A percentile compares a stretch with the other conserved stretches of the same genome.
These are phyloP conservation scores for Linaria vulgaris DNA, from an alignment of 257 asterid genomes.

Conservation along the genomic window DNA sequence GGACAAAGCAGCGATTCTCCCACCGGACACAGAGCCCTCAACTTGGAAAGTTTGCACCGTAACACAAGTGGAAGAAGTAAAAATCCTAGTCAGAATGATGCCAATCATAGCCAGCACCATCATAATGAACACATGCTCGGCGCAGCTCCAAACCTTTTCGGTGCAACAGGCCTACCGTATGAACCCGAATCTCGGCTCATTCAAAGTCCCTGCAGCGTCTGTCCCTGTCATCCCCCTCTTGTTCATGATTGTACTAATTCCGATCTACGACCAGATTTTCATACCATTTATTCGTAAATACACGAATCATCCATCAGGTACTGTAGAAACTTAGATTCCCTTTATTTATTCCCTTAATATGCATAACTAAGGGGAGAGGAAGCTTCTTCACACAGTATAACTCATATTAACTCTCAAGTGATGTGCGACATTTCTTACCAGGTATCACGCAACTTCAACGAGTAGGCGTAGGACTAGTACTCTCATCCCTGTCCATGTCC, in stretches of 20 bases:
- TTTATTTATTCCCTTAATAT: too few relatives aligned
- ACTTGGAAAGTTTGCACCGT: slow-evolving; percentile 62
- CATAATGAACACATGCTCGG: slow-evolving; percentile 69
- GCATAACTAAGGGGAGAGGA: too few relatives aligned
- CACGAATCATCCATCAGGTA: slow-evolving; percentile 55
- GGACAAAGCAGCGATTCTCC: slow-evolving; percentile 68
- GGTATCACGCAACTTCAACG: slow-evolving; percentile 72
- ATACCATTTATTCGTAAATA: slow-evolving; percentile 53
- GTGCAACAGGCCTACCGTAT: slow-evolving; percentile 58
- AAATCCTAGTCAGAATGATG: slow-evolving; percentile 55
- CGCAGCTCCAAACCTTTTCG: slow-evolving; percentile 81
- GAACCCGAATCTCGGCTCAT: slow-evolving; percentile 52
- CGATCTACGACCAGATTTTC: slow-evolving; percentile 52
- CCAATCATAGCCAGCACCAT: slow-evolving; percentile 75
- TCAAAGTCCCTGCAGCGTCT: slow-evolving; percentile 60
- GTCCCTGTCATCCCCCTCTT: slow-evolving; percentile 64
- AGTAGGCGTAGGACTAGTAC: slow-evolving; percentile 69
- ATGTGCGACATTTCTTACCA: too few relatives aligned
- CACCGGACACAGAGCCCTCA: slow-evolving; percentile 18
- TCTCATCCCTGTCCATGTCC: slow-evolving; percentile 64
- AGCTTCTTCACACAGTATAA: too few relatives aligned
- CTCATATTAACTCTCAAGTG: too few relatives aligned
- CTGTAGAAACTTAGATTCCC: too few relatives aligned
- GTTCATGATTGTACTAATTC: slow-evolving; percentile 64
- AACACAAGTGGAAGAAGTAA: slow-evolving; percentile 70